Conservation (phyloP, 257 asterid species). For the Parsonsia alboflavescens region DNA sequence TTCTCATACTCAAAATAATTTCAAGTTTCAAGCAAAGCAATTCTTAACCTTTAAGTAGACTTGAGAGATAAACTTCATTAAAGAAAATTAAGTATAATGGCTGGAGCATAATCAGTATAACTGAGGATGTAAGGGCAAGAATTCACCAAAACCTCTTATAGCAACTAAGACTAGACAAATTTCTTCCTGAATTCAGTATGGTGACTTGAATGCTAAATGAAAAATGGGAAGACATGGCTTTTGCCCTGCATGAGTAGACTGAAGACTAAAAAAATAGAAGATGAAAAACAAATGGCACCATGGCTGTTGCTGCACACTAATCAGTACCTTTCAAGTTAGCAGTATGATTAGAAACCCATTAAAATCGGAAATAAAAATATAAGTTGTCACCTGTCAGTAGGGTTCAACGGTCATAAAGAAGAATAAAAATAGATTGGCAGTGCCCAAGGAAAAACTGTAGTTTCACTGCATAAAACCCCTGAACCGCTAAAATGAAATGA, state of each 20-base stretch:
- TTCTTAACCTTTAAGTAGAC: neutral
- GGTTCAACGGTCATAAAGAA: neutral
- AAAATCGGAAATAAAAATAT: neutral
- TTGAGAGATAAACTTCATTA: neutral
- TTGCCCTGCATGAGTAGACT: neutral
- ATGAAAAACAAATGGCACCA: neutral
- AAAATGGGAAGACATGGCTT: neutral
- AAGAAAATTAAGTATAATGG: neutral
- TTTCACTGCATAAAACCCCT: neutral
- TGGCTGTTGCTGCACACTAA: neutral
- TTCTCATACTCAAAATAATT: too few species aligned
- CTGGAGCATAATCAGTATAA: neutral
- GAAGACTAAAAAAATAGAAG: neutral
- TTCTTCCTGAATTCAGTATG: neutral
- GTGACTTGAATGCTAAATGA: neutral
- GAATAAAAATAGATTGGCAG: neutral
- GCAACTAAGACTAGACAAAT: neutral
- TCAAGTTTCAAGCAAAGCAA: neutral
- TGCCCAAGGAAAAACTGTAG: neutral
- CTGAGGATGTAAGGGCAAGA: neutral
- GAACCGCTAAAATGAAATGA: neutral
- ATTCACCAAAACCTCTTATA: neutral
- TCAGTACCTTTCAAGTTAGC: neutral
- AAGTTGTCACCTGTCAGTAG: too few species aligned
- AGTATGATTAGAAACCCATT: neutral